These are phyloP conservation scores for Ganoderma leucocontextum DNA, from an alignment of 1,284 basidiomycete genomes.

Conservation along the genomic window DNA sequence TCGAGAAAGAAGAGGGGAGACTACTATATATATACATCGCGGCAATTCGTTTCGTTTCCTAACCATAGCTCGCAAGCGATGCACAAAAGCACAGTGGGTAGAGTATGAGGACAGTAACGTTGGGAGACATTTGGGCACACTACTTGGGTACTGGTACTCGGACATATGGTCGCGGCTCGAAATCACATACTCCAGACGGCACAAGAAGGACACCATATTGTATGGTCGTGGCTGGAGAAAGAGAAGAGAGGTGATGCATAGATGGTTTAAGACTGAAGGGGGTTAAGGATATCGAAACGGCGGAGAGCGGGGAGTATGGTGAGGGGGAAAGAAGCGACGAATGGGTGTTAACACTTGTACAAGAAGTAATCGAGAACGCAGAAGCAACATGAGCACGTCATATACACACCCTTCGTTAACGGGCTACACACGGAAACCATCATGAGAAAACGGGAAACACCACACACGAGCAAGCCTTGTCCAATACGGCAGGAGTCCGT, in stretches of 20 bases:
- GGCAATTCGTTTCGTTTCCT: constrained; percentile 1
- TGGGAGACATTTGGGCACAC: constrained; percentile 2
- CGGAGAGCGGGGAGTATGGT: constrained; percentile 11
- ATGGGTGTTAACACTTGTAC: constrained; percentile 19
- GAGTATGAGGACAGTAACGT: constrained; percentile 2
- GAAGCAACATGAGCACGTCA: constrained; percentile 13
- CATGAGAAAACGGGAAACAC: constrained; percentile 17
- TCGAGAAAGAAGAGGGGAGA: background rate
- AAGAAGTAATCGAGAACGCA: constrained; percentile 24
- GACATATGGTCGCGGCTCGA: constrained; percentile 1
- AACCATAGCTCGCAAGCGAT: background rate
- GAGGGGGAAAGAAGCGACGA: background rate
- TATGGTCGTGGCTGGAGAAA: constrained; percentile 15
- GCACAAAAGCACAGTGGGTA: background rate
- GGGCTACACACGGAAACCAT: constrained; percentile 16
- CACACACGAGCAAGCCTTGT: constrained; percentile 32
- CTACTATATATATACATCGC: constrained; percentile 8
- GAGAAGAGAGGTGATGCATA: constrained; percentile 17
- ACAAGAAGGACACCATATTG: constrained; percentile 29
- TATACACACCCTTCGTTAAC: constrained; percentile 23
- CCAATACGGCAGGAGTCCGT: constrained; percentile 34
- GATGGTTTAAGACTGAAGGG: constrained; percentile 20
- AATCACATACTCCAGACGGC: constrained; percentile 13
- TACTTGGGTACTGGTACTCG: constrained; percentile 16
- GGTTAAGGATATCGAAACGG: constrained; percentile 33